Base-by-base conservation (phyloP, 305 asterid genomes). In the Lippia alba region DNA sequence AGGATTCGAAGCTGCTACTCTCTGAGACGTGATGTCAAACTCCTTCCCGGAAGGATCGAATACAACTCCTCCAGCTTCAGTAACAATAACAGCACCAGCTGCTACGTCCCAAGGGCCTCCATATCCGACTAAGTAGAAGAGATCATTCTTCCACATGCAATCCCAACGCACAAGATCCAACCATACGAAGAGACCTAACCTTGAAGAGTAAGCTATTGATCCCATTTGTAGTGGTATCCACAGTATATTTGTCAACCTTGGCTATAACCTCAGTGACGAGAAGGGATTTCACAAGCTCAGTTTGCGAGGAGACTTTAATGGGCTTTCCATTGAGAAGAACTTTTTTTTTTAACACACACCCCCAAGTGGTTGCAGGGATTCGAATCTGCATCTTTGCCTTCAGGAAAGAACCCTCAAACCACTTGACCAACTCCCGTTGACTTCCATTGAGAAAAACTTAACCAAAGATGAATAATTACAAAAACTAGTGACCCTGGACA, bases 21-120 rank as follows among this genome's bases (percentile, higher is more conserved):
- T 80, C 66, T 78, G 91, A 54, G 96, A 71, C 12, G 87, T 84
- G 81, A 89, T 84, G 71, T 87, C 90, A 63, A 89, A 82, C 36
- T 82, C 79, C 70, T 74, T 76, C 16, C 91, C 96, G 4, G 94
- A 89, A 39, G 88, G 91, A 82, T 90, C 94, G 77, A 82, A 90
- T 55, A 90, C 66, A 65, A 70, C 70, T 10, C 96, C 94, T 58
- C 96, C 92, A 62, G 92, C 94, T 79, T 87, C 94, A 66, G 64
- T 82, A 24, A 86, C 89, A 64, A 87, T 85, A 66, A 90, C 84
- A 77, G 87, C 90, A 57, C 92, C 96, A 20, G 87, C 94, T 0
- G 94, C 91, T 41, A 90, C 91, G 75, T 90, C 94, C 94, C 96
- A 87, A 61, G 94, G 90, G 61, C 94, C 96, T 67, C 96, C 94